Base-by-base conservation (phyloP, 345 rosid genomes). In the Heritiera fomes region DNA sequence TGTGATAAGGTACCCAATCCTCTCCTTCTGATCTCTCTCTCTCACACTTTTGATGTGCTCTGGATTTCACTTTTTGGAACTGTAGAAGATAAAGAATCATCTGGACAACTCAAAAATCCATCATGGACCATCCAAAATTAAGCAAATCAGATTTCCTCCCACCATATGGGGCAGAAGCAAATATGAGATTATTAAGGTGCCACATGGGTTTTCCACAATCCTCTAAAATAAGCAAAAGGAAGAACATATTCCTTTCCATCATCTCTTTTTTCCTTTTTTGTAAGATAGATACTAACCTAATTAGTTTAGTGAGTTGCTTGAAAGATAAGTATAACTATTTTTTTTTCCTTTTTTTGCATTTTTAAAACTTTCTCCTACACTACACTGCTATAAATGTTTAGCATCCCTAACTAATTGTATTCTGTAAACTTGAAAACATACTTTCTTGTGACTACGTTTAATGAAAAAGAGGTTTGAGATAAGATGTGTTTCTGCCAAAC, bases 71-170 rank as follows among this genome's bases (percentile, higher is more conserved):
- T 66, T 65, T 58, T 5, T 66, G 53, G 7, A 34, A 13, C 5
- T 63, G 76, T 72, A 41, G 77, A 55, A 46, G 77, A 62, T 55
- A n/a, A 79, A 40, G 67, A 80, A 80, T 58, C 78, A 47, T 70
- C 34, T 7, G 28, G 77, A 77, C 67, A 59, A 72, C 75, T 65
- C 53, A 34, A 43, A 74, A 59, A 74, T 75, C 32, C 14, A 34
- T 32, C 17, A 11, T 23, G 81, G 80, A 73, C 84, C 88, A 73
- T 73, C 32, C 78, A 69, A 78, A 81, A 30, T 28, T 38, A 28
- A 43, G 58, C 46, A 32, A 60, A 43, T 13, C 7, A 55, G 67
- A 65, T 64, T 38, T 45, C 68, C 53, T 75, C 43, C 63, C n/a
- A 15, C 38, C 14, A 23, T 34, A 23, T 30, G 78, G 75, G 6